Evolutionary conservation across 805 yeast species (phyloP), one percentile per base, ranked within the genome.

Genomic region (Isabelozyma gotoi): DNA sequence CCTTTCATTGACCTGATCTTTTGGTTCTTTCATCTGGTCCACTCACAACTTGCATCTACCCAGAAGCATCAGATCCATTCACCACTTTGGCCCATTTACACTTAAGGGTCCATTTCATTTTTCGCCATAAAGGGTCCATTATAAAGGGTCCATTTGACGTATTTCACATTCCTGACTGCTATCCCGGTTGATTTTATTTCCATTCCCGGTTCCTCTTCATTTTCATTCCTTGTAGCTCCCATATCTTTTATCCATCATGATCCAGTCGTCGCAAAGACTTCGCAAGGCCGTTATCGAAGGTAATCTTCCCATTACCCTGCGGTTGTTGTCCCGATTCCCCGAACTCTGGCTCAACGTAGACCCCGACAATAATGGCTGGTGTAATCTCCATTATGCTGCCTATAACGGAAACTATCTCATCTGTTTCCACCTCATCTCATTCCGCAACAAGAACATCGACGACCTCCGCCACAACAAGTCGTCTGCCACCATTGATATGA

Each of bases 311-410:
- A 65, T 69, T 19, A 66, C 73, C 16, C 63, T 67, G 39, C 59
- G 76, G 12, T 55, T 71, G 6, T 47, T 71, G 10, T 51, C 57
- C 20, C 59, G 73, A 18, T 69, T 62, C 42, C 77, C 77, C 10
- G 73, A 68, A 17, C 59, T 71, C 40, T 71, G 77, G 77, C 62
- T 71, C 35, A 71, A 71, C 46, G 56, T 58, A 12, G 73, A 71
- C 48, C 56, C 67, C 12, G 27, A 36, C 29, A 20, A 62, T 36
- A 44, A 56, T 16, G 77, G 77, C 21, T 71, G 76, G 76, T 51
- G 63, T 40, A 71, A 70, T 46, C 62, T 71, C 35, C 75, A 71
- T 55, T 70, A 67, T 51, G 71, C 74, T 7, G 56, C 69, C 8
- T 69, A 56, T 48, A 53, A 66, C 44, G 77, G 77, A 20, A 62